These are phyloP conservation scores for Cryphonectria carpinicola DNA, from an alignment of 2,329 filamentous ascomycete genomes.

Conservation along the genomic window DNA sequence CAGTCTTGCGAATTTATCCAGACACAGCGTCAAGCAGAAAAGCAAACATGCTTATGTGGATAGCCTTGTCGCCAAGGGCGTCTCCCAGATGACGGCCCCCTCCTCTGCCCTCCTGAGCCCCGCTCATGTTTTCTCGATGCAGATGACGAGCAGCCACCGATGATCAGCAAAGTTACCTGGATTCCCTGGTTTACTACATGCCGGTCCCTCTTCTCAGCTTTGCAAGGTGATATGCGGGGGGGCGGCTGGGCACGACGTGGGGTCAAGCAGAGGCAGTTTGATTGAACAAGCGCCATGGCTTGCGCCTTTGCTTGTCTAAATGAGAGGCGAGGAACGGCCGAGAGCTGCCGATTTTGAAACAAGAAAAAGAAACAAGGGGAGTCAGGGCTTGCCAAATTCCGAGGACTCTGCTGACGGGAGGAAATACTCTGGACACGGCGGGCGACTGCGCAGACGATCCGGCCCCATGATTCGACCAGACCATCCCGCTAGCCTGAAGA, in stretches of 20 bases:
- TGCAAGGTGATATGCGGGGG: conserved; percentile 3
- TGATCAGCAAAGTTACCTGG: not conserved
- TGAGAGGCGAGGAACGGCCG: conserved; percentile 25
- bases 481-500: conserved; percentile 32
- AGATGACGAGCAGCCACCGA: not conserved
- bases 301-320: conserved; percentile 9
- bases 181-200: not conserved
- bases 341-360: conserved; percentile 24
- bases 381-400: conserved; percentile 20
- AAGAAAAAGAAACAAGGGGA: conserved; percentile 20
- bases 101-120: not conserved
- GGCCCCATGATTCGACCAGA: conserved; percentile 31
- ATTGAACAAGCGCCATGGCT: conserved; percentile 11
- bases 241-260: conserved; percentile 1
- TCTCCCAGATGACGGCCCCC: not conserved
- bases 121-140: not conserved
- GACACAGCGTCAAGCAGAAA: conserved; percentile 8
- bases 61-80: not conserved
- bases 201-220: not conserved
- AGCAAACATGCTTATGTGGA: conserved; percentile 14
- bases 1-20: conserved; percentile 31
- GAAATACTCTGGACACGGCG: conserved; percentile 35
- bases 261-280: conserved; percentile 5
- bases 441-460: conserved; percentile 46
- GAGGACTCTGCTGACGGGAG: conserved; percentile 22